phyloP scores from a whole-genome alignment of 257 asterid species.

The Solanum appendiculatum region DNA sequence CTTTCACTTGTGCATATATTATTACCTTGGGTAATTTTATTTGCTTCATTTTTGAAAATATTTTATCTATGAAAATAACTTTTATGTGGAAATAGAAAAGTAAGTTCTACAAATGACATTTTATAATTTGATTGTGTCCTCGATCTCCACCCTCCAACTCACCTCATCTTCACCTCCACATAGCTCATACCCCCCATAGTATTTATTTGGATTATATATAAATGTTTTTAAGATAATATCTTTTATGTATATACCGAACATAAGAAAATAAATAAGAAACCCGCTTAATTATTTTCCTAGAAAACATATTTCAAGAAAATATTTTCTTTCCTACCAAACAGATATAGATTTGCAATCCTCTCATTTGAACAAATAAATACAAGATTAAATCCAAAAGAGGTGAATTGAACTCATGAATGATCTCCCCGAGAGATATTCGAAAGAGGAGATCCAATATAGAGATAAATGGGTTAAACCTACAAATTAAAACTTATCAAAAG shows the following conservation, averaged over 20 bases:
- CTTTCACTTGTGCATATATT: too few relatives aligned
- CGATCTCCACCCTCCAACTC: not conserved
- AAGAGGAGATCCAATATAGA: not conserved
- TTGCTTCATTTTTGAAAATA: too few relatives aligned
- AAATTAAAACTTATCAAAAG: not conserved
- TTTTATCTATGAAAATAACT: not conserved
- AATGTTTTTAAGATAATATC: too few relatives aligned
- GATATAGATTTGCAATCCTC: not conserved
- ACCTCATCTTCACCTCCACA: not conserved
- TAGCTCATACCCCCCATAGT: not conserved
- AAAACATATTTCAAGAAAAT: not conserved
- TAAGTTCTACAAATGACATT: not conserved
- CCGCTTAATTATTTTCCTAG: too few relatives aligned
- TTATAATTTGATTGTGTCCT: not conserved
- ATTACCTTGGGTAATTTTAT: too few relatives aligned
- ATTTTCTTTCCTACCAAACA: not conserved
- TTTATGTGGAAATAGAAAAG: not conserved
- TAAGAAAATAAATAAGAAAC: not conserved
- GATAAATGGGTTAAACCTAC: not conserved
- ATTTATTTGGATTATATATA: too few relatives aligned
- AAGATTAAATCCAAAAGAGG: not conserved
- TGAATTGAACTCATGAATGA: not conserved
- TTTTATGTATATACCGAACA: too few relatives aligned
- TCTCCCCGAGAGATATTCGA: not conserved
- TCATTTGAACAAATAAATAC: not conserved